Percentiles rank a stretch among this genome's conserved stretches.
phyloP scores from a whole-genome alignment of 2,329 filamentous ascomycete genomes.

The Aspergillus glaucus region DNA sequence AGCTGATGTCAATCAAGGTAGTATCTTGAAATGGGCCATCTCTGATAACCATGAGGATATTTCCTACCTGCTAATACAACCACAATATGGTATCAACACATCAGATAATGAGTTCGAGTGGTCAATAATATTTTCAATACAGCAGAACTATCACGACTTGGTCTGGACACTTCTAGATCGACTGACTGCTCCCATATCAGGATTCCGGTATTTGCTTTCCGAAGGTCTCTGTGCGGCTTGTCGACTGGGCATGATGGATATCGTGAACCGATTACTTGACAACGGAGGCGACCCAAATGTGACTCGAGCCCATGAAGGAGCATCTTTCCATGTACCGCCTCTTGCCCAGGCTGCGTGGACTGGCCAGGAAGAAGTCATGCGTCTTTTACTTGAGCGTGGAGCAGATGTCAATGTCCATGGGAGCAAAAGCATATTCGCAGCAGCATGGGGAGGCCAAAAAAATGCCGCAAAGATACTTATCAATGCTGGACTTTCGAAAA shows the following conservation, averaged over 20 bases:
- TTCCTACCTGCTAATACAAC: neutral
- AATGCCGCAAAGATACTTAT: neutral
- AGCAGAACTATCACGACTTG: neutral
- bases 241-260: neutral
- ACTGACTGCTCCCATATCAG: neutral
- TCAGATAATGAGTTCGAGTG: neutral
- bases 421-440: neutral
- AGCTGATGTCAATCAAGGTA: neutral
- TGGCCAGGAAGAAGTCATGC: neutral
- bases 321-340: neutral
- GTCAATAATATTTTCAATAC: neutral
- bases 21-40: conserved; percentile 3
- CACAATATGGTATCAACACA: neutral
- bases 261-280: conserved; percentile 1
- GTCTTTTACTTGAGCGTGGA: neutral
- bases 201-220: neutral
- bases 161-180: neutral
- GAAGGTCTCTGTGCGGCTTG: conserved; percentile 1
- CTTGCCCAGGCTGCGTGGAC: conserved; percentile 1
- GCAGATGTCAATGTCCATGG: neutral
- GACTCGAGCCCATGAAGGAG: neutral
- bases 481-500: neutral
- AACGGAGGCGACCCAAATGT: conserved; percentile 1
- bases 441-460: conserved; percentile 1
- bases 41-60: conserved; percentile 9